phyloP scores from a whole-genome alignment of 1,284 basidiomycete genomes.

The Irpex sp. region DNA sequence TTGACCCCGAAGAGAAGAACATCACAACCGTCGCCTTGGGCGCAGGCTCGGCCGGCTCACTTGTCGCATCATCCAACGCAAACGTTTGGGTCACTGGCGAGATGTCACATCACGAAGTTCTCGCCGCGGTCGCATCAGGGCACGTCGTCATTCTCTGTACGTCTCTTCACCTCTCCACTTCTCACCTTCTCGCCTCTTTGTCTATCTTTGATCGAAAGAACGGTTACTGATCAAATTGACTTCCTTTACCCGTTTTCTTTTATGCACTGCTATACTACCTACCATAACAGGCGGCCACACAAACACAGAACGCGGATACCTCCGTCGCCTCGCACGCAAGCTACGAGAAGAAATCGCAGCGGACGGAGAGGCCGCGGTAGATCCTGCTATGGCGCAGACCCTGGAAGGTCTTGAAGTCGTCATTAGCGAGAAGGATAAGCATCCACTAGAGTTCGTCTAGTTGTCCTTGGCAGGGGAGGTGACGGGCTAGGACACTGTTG shows the following conservation, averaged over 20 bases:
- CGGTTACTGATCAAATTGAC: too few relatives aligned
- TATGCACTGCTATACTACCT: background rate
- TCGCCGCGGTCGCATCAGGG: conserved; percentile 71
- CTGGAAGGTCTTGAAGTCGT: conserved; percentile 40
- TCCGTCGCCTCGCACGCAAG: conserved; percentile 63
- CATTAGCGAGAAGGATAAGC: conserved; percentile 55
- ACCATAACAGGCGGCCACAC: conserved; percentile 46
- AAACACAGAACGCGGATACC: conserved; percentile 87
- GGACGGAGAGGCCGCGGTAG: conserved; percentile 21
- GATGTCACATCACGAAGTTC: conserved; percentile 85
- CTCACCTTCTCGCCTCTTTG: too few relatives aligned
- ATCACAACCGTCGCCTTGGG: conserved; percentile 69
- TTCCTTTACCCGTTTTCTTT: too few relatives aligned
- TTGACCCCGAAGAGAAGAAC: conserved; percentile 26
- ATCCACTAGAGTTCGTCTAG: conserved; percentile 51
- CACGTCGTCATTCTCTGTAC: conserved; percentile 77
- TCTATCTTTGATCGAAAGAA: too few relatives aligned
- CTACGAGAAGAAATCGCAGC: conserved; percentile 33
- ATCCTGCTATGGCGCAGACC: conserved; percentile 4
- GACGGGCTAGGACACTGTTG: too few relatives aligned
- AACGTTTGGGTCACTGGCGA: conserved; percentile 91
- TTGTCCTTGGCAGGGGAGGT: too few relatives aligned
- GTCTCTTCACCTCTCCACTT: conserved; percentile 9
- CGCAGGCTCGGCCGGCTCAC: conserved; percentile 78
- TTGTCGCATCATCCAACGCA: conserved; percentile 66